Percentiles rank a stretch among this genome's conserved stretches.
phyloP scores from a whole-genome alignment of 441 rosid genomes.

The Arabidopsis hybrid region DNA sequence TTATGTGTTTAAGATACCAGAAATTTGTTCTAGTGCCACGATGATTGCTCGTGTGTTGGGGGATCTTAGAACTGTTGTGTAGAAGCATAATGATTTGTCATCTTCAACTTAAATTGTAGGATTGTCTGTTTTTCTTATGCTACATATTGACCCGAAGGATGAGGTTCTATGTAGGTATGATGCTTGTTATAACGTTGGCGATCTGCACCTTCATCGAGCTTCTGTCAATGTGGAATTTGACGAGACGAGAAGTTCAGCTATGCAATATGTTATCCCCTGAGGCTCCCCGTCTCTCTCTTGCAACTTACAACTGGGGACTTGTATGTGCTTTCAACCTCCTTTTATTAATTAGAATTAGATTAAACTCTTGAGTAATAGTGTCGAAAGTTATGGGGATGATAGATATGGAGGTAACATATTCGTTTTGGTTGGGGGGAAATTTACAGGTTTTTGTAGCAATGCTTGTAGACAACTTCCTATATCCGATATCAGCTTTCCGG shows the following conservation, averaged over 20 bases:
- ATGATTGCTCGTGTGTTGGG: slow-evolving; percentile 19
- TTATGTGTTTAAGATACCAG: slow-evolving; percentile 22
- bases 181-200: slow-evolving; percentile 72
- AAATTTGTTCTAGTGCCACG: slow-evolving; percentile 6
- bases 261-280: slow-evolving; percentile 97
- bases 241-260: slow-evolving; percentile 96
- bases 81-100: slow-evolving; percentile 10
- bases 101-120: slow-evolving; percentile 1
- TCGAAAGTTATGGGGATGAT: background rate
- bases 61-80: slow-evolving; percentile 19
- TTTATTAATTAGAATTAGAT: background rate
- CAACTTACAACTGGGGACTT: slow-evolving; percentile 92
- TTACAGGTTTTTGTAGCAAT: slow-evolving; percentile 83
- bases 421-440: slow-evolving; percentile 26
- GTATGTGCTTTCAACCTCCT: slow-evolving; percentile 57
- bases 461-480: slow-evolving; percentile 93
- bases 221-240: slow-evolving; percentile 98
- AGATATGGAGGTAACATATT: slow-evolving; percentile 22
- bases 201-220: slow-evolving; percentile 78
- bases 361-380: background rate
- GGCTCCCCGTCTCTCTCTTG: slow-evolving; percentile 89
- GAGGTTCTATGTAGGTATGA: slow-evolving; percentile 70
- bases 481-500: slow-evolving; percentile 85
- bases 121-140: slow-evolving; percentile 17
- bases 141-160: slow-evolving; percentile 39